Evolutionary conservation across 768 basidiomycete species (phyloP).

Genomic region (Tylopilus rubrobrunneus): DNA sequence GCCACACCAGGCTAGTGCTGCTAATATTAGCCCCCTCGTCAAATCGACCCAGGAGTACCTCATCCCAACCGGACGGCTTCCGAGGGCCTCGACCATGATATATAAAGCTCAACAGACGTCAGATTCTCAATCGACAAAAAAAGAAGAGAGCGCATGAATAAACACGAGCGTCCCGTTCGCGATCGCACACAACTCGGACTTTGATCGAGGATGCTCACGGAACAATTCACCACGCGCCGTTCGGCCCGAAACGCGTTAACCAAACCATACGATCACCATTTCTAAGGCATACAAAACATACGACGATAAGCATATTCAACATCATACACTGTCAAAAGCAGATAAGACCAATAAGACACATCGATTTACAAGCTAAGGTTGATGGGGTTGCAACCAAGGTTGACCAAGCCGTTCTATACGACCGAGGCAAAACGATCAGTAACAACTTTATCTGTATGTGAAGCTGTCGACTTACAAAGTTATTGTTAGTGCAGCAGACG

Average conservation of each 20-base stretch:
- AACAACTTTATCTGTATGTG: too few species aligned
- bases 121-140: too few species aligned
- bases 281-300: not conserved
- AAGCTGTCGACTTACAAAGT: slow-evolving; percentile 1
- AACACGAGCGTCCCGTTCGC: too few species aligned
- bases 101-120: too few species aligned
- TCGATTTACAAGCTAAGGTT: slow-evolving; percentile 1
- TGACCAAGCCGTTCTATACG: slow-evolving; percentile 5
- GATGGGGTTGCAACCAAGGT: slow-evolving; percentile 16
- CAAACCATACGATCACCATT: not conserved
- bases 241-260: not conserved
- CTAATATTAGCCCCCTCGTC: too few species aligned
- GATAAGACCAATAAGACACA: not conserved
- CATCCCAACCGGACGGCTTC: too few species aligned
- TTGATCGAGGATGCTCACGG: too few species aligned
- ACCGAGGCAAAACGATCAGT: not conserved
- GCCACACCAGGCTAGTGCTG: too few species aligned
- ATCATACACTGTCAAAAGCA: not conserved
- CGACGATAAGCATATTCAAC: not conserved
- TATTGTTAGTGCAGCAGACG: slow-evolving; percentile 16
- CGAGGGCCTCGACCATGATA: too few species aligned
- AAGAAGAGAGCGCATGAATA: too few species aligned
- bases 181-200: too few species aligned
- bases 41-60: too few species aligned
- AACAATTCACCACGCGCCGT: not conserved